Conservation (phyloP, 73 alveolate species). For the Diophrys appendiculata region DNA sequence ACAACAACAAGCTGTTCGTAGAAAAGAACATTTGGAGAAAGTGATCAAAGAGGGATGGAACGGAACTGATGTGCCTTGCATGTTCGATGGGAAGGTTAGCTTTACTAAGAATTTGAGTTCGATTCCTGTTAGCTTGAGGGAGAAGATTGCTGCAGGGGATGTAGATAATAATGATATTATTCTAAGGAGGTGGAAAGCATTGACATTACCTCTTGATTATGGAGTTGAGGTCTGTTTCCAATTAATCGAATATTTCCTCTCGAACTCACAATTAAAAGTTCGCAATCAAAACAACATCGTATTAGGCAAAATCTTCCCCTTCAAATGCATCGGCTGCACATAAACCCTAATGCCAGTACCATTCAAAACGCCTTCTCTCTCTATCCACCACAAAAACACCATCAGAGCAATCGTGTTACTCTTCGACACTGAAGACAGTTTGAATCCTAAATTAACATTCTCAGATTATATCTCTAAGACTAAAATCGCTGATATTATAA, state of each 20-base stretch:
- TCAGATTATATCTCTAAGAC: not conserved
- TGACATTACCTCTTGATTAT: slow-evolving; percentile 10
- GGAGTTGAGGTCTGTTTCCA: not conserved
- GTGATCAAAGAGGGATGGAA: slow-evolving; percentile 31
- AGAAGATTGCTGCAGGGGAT: not conserved
- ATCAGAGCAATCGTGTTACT: slow-evolving; percentile 7
- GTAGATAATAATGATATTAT: slow-evolving; percentile 14
- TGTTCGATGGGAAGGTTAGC: slow-evolving; percentile 24
- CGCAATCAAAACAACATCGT: not conserved
- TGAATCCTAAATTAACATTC: slow-evolving; percentile 18
- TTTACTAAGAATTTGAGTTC: slow-evolving; percentile 18
- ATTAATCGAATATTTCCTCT: not conserved
- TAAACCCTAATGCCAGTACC: slow-evolving; percentile 1
- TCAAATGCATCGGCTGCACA: slow-evolving; percentile 35
- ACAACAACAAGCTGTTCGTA: not conserved
- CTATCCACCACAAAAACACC: not conserved
- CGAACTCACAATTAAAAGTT: not conserved
- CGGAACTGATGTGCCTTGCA: slow-evolving; percentile 48
- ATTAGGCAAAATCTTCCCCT: slow-evolving; percentile 11
- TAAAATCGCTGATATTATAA: not conserved
- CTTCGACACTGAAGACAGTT: slow-evolving; percentile 13
- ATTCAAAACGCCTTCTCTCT: not conserved
- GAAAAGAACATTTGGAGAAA: slow-evolving; percentile 21
- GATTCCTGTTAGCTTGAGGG: slow-evolving; percentile 23
- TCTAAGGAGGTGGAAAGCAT: slow-evolving; percentile 23